Conservation (phyloP, 495 filamentous ascomycete species). For the Neurospora sp. region DNA sequence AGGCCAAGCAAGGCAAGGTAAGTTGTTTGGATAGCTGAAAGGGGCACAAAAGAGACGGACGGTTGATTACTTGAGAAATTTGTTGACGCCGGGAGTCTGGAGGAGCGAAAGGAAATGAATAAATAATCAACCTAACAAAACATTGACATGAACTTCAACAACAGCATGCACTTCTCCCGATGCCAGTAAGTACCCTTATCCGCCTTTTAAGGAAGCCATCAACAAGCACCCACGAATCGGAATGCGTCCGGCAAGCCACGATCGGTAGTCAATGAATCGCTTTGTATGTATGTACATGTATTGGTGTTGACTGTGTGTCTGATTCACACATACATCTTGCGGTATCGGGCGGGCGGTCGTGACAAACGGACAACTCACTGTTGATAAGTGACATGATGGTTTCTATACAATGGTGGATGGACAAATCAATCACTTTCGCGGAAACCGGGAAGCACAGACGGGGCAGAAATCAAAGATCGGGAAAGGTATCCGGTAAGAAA, state of each 20-base stretch:
- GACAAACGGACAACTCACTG: background rate
- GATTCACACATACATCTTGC: background rate
- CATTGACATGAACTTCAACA: background rate
- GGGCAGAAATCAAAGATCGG: slow-evolving; percentile 1
- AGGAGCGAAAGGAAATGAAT: background rate
- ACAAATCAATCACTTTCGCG: background rate
- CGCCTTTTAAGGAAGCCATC: background rate
- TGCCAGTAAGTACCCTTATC: background rate
- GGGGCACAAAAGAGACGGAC: background rate
- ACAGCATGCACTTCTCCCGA: background rate
- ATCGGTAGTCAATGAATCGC: background rate
- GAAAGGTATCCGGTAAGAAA: background rate
- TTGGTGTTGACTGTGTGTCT: background rate
- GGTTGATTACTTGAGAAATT: background rate
- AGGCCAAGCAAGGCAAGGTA: background rate
- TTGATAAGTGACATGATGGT: background rate
- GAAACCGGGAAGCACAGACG: background rate
- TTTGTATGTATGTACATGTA: background rate
- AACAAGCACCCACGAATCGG: background rate
- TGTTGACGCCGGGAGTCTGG: background rate
- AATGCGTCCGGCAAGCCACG: background rate
- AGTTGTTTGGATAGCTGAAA: background rate
- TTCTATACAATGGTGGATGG: background rate
- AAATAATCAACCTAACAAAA: background rate
- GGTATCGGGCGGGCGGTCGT: background rate